phyloP scores from a whole-genome alignment of 768 basidiomycete species.

The Panus rudis region DNA sequence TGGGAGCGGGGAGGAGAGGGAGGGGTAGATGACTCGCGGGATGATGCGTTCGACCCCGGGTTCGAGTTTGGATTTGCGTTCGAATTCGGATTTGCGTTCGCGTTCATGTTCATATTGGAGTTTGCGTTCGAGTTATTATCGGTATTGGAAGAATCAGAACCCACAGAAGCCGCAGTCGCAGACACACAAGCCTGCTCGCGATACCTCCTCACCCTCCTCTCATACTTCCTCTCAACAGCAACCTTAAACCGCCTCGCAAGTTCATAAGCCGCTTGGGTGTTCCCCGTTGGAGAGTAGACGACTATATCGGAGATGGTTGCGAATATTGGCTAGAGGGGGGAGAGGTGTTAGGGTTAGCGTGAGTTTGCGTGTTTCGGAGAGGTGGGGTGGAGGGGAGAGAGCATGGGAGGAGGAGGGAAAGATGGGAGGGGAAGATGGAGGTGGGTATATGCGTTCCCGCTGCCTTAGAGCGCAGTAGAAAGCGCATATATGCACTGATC shows the following conservation, averaged over 20 bases:
- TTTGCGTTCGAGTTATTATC: too few species aligned
- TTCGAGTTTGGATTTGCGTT: too few species aligned
- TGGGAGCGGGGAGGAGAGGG: not conserved
- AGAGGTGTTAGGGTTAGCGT: not conserved
- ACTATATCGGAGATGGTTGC: constrained; percentile 87
- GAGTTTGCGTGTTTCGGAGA: not conserved
- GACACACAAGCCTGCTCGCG: too few species aligned
- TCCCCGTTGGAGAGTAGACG: constrained; percentile 72
- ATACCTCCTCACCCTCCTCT: constrained; percentile 30
- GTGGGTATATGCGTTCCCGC: too few species aligned
- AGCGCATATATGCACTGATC: not conserved
- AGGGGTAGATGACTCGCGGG: too few species aligned
- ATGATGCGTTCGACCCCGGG: too few species aligned
- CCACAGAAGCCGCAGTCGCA: too few species aligned
- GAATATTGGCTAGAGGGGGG: constrained; percentile 58
- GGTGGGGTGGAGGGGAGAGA: not conserved
- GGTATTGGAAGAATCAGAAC: too few species aligned
- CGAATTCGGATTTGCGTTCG: too few species aligned
- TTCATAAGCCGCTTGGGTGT: constrained; percentile 42
- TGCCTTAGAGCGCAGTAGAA: not conserved
- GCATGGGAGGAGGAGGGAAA: not conserved
- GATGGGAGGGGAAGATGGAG: too few species aligned
- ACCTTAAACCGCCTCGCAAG: constrained; percentile 61
- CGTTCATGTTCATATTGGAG: too few species aligned
- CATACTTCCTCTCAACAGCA: constrained; percentile 52